Base-by-base conservation (phyloP, 805 yeast genomes). In the Danielia reshetovae region DNA sequence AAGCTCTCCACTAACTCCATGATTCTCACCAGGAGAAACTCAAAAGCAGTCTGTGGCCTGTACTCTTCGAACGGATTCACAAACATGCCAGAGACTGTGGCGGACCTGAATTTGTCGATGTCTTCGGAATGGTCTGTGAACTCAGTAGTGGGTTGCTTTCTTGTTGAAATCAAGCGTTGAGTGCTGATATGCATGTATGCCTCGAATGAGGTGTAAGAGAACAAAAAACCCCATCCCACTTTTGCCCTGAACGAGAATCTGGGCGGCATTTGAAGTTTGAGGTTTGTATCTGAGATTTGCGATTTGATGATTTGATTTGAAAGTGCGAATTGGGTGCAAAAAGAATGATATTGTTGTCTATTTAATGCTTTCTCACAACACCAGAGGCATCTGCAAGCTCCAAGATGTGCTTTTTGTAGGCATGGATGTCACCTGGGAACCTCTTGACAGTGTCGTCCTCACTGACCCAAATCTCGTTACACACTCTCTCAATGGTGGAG, bases 391-490 rank as follows among this genome's bases (percentile, higher is more conserved):
- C 83, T 4, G 97, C 96, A 46, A 74, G 63, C 23, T 74, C 72
- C 53, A 90, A 70, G 51, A 90, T 89, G 51, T 87, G 85, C 62
- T 82, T 82, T 74, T 88, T 93, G 65, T 93, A 93, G 50, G 78
- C 97, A 46, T 80, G 76, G 49, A 93, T 93, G 40, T 73, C 68
- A 49, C 98, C 99, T 11, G 72, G 70, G 67, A 85, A 85, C 59
- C 81, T 80, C 50, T 65, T 70, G 24, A 90, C 96, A 2, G 77
- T 70, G 38, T 90, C 93, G 37, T 78, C 73, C 56, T 93, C 98
- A 59, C 95, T 82, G 29, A 88, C 95, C 96, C 96, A 90, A 41
- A 93, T 85, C 59, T 93, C 95, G 39, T 84, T 81, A 69, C 97
- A 87, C 9, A 90, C 96, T 36, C 76, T 73, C 49, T 84, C 78